Conservation (phyloP, 805 yeast genomes). For the Metschnikowia noctiluminum region DNA sequence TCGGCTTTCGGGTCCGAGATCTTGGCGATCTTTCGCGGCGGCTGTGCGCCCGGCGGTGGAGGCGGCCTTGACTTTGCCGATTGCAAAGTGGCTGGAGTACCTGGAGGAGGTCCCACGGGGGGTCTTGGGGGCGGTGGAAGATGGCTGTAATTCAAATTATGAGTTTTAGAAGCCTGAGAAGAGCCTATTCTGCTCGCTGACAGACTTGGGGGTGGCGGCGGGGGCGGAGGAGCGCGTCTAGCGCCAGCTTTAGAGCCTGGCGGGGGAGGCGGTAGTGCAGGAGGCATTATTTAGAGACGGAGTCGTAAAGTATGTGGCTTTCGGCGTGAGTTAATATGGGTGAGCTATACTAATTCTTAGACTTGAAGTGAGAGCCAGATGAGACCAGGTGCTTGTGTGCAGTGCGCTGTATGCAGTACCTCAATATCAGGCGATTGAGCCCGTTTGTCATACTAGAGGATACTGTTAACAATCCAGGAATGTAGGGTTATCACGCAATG, state of each 20-base stretch:
- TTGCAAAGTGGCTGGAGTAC: too few species aligned
- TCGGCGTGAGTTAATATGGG: too few species aligned
- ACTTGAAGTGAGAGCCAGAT: background rate
- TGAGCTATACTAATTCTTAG: too few species aligned
- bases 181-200: background rate
- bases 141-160: background rate
- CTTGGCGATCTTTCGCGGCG: conserved; percentile 6
- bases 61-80: conserved; percentile 30
- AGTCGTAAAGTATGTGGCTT: background rate
- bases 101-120: background rate
- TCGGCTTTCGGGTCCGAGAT: background rate
- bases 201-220: conserved; percentile 7
- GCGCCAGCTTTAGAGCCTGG: background rate
- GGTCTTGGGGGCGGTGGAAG: conserved; percentile 20
- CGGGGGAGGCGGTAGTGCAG: conserved; percentile 13
- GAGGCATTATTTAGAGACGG: background rate
- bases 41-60: conserved; percentile 20
- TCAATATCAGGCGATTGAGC: too few species aligned
- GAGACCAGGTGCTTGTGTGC: background rate
- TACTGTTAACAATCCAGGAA: too few species aligned
- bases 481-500: too few species aligned
- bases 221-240: conserved; percentile 11
- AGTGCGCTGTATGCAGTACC: background rate
- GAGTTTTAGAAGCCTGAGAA: background rate
- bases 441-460: too few species aligned